Evolutionary conservation across 345 rosid species (phyloP), one percentile per base, ranked within the genome.

Genomic region (Gossypium stocksii): DNA sequence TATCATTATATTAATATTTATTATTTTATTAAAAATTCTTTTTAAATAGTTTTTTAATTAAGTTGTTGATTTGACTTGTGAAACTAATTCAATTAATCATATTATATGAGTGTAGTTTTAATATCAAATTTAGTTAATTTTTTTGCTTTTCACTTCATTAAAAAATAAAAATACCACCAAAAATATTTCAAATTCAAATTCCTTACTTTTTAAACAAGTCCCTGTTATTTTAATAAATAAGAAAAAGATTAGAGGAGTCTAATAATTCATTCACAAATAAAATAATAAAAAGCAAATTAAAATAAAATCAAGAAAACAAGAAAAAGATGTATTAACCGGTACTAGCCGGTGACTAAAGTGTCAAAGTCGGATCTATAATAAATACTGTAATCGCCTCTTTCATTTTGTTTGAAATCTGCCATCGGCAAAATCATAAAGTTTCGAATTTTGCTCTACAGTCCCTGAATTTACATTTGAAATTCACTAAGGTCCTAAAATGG

Each of bases 401-500:
- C 9, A 4, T 5, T 17, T 22, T 9, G 14, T 53, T 29, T 27
- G 41, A 25, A 44, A 44, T 44, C 23, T n/a, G 19, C 7, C 7
- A 34, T 4, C 1, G 7, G 7, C 41, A 34, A 2, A 45, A 45
- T 29, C 66, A n/a, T 63, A 64, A 72, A 59, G 2, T 38, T 15
- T 16, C 2, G 17, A 66, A 15, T 5, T 27, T 60, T 49, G 2
- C 13, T 11, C 17, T 16, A 27, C 60, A 9, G 14, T 57, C 66
- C 15, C 41, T 16, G 54, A 14, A 43, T 46, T 15, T 9, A 23
- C 15, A n/a, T 13, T 23, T 17, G n/a, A 17, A 13, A 23, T 25
- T 62, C 4, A 27, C 1, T 10, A 23, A 3, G 59, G 65, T 60
- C 76, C 38, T 13, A 11, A 43, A 23, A 90, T 88, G 95, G 92